Evolutionary conservation across 2,329 filamentous ascomycete species (phyloP), one percentile per base, ranked within the genome.

Genomic region (Leptographium galeiforme): DNA sequence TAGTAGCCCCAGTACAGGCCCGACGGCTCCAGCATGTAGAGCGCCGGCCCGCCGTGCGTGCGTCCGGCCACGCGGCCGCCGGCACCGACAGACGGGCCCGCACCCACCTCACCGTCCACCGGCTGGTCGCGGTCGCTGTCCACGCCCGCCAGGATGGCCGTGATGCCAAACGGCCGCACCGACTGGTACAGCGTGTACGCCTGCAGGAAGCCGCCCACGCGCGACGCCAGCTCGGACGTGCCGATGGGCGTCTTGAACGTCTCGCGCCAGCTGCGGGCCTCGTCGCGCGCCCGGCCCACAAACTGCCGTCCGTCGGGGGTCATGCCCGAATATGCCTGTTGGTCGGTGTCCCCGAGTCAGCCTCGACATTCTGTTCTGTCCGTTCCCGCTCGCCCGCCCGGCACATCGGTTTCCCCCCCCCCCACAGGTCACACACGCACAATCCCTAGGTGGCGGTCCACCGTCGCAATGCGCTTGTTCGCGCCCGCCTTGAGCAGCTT

Each of bases 21-120:
- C 64, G 89, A 95, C 44, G 93, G 93, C 75, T 98, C 93, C 62
- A 98, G 91, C 93, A 98, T 98, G 78, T 96, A 98, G 57, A 98
- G 80, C 58, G 84, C 90, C 25, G 93, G 93, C 1, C 91, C 93
- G 61, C 93, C 93, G 67, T 89, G 82, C 68, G 81, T 85, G 64
- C 82, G 83, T 63, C 81, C 81, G 33, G 67, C 71, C 45, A 83
- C 78, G 73, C 93, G 95, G 64, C 91, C 91, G 58, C 91, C 91
- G 30, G 88, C 82, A 55, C 91, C 91, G 55, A 79, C 78, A 45
- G 73, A 73, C 49, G 91, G 91, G 25, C 91, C 91, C 41, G 71
- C 77, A 58, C 91, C 91, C 39, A 96, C 91, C 70, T 95, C 84
- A 58, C 89, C 91, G 67, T 96, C 91, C 47, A 97, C 89, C 50